Evolutionary conservation across 208 protist genomes (phyloP).

Genomic region (Crithidia thermophila): DNA sequence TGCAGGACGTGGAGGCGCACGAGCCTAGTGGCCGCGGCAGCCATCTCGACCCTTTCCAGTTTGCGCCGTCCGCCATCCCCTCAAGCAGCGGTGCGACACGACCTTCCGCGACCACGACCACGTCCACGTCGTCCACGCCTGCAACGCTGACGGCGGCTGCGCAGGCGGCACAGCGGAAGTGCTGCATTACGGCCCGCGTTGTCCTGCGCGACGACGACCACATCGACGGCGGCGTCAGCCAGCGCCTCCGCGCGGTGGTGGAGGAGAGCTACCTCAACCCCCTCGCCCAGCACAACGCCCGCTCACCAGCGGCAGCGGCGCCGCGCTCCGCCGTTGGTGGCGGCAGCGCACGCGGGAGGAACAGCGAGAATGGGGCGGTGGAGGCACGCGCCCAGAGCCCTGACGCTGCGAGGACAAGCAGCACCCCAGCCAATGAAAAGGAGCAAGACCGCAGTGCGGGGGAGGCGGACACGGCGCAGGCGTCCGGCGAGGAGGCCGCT

Average conservation of each 20-base stretch:
- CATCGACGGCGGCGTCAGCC: constrained; percentile 41
- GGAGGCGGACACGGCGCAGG: neutral
- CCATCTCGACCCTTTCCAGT: constrained; percentile 34
- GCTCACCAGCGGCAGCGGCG: neutral
- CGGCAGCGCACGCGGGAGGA: too few relatives aligned
- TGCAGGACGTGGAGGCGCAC: constrained; percentile 66
- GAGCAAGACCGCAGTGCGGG: too few relatives aligned
- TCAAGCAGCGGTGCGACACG: too few relatives aligned
- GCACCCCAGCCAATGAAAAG: too few relatives aligned
- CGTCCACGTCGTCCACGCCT: neutral
- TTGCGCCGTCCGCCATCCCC: too few relatives aligned
- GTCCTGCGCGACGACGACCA: constrained; percentile 48
- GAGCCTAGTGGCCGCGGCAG: constrained; percentile 30
- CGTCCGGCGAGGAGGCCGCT: neutral
- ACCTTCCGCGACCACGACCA: too few relatives aligned
- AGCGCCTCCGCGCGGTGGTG: constrained; percentile 11
- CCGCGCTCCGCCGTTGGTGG: neutral
- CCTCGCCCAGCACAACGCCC: neutral
- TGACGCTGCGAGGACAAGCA: too few relatives aligned
- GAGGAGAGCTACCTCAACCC: constrained; percentile 10
- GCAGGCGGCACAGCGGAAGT: constrained; percentile 47
- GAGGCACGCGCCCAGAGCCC: too few relatives aligned
- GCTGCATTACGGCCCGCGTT: constrained; percentile 40
- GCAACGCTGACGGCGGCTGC: constrained; percentile 5
- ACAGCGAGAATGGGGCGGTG: too few relatives aligned